Evolutionary conservation across 352 stramenopile species (phyloP), one percentile per base, ranked within the genome.

Genomic region (Phytophthora ohioensis): DNA sequence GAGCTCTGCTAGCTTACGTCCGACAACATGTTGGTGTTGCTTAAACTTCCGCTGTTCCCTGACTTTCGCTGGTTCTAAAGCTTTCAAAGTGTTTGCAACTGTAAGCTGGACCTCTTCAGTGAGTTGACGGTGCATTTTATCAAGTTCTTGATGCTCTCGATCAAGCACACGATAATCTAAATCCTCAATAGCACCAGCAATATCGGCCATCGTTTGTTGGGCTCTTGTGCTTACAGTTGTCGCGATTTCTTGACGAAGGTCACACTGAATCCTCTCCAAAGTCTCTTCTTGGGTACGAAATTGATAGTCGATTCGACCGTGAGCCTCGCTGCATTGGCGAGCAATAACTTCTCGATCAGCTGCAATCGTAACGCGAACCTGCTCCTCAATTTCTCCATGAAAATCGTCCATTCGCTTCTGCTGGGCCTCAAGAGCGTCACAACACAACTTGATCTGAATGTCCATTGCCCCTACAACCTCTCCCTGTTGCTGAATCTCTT

Each of bases 1-100:
- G 36, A 90, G 67, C 32, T 91, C 81, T 21, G 56, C 58, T n/a
- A 88, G 30, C 62, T 87, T 85, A 12, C 81, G 71, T 12, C 38
- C 68, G 13, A 88, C 54, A 55, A 78, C 1, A 59, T 68, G 62
- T 5, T 76, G 66, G 2, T 78, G 61, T 12, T 76, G 69, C 41
- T 71, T 80, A 12, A 59, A 49, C 41, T 60, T 71, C 9, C 65
- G 58, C 10, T 75, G 54, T 15, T 78, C 70, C 42, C 27, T 66
- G 9, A 67, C 66, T 38, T 67, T 78, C 11, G 55, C 65, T 57
- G 49, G 31, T 17, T 73, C 57, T 9, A 70, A 47, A 2, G 57
- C 59, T 13, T 70, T 63, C 4, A 79, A 52, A 10, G 67, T 46
- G 21, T 70, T 71, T 15, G 17, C 46, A 45, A 75, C 53, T 15